Evolutionary conservation across 1,139 yeast species (phyloP).

Genomic region (Williopsis jadinii): DNA sequence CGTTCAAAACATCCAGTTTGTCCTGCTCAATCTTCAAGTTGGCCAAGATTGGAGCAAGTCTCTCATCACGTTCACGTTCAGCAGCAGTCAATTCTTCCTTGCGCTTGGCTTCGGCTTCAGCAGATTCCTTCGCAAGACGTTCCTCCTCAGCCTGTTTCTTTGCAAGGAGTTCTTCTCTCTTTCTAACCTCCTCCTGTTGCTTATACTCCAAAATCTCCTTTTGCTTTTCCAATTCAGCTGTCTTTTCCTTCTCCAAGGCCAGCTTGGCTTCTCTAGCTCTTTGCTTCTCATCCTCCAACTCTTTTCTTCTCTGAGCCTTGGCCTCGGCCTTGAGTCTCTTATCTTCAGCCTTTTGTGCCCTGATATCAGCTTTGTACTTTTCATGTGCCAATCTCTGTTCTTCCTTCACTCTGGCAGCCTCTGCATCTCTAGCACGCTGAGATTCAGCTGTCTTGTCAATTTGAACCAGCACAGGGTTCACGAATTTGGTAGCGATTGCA

Average conservation of each 20-base stretch:
- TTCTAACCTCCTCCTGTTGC: slow-evolving; percentile 21
- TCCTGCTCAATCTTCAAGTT: slow-evolving; percentile 17
- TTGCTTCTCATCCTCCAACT: slow-evolving; percentile 19
- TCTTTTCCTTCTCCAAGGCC: slow-evolving; percentile 20
- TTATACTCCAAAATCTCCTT: slow-evolving; percentile 17
- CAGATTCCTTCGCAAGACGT: slow-evolving; percentile 22
- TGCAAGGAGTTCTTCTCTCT: slow-evolving; percentile 17
- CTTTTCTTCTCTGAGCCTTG: slow-evolving; percentile 27
- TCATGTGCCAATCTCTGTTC: slow-evolving; percentile 17
- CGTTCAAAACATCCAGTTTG: slow-evolving; percentile 17
- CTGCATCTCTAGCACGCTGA: slow-evolving; percentile 66
- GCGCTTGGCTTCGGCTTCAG: slow-evolving; percentile 21
- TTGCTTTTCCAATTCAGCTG: slow-evolving; percentile 21
- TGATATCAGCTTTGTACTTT: slow-evolving; percentile 20
- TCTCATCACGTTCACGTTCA: slow-evolving; percentile 18
- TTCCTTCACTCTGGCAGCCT: slow-evolving; percentile 26
- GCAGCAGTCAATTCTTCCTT: slow-evolving; percentile 21
- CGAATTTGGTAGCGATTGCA: slow-evolving; percentile 73
- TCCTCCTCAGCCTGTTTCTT: slow-evolving; percentile 17
- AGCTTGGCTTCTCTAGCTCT: slow-evolving; percentile 16
- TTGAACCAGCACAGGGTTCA: slow-evolving; percentile 79
- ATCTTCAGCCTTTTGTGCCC: slow-evolving; percentile 20
- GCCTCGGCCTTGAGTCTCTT: slow-evolving; percentile 28
- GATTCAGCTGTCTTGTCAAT: slow-evolving; percentile 62
- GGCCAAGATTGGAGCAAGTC: slow-evolving; percentile 20